Evolutionary conservation across 1,284 basidiomycete genomes (phyloP).

Genomic region (Heliocybe sulcata): DNA sequence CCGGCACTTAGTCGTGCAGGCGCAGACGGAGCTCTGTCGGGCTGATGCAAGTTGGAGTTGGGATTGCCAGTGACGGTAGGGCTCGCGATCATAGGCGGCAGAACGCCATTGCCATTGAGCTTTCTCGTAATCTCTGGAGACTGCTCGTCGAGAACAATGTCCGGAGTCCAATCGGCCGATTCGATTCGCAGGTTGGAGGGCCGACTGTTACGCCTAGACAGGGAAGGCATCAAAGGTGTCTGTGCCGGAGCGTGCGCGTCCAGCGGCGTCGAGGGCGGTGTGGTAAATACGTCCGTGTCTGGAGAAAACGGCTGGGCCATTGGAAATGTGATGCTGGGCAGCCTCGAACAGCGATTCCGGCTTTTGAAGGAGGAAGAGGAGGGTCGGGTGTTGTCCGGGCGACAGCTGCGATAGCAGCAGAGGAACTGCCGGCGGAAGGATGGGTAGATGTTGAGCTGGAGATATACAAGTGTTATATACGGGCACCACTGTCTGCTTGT

Average conservation of each 20-base stretch:
- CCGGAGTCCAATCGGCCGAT: slow-evolving; percentile 37
- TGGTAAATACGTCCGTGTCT: slow-evolving; percentile 50
- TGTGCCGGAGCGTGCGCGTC: not conserved
- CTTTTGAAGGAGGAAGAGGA: not conserved
- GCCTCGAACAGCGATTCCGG: not conserved
- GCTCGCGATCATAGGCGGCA: slow-evolving; percentile 12
- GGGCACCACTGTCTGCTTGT: too few species aligned
- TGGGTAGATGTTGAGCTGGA: not conserved
- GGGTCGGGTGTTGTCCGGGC: not conserved
- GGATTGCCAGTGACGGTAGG: slow-evolving; percentile 9
- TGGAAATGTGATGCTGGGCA: slow-evolving; percentile 3
- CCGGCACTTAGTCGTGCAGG: slow-evolving; percentile 15
- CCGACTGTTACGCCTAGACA: slow-evolving; percentile 40
- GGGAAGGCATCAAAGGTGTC: slow-evolving; percentile 25
- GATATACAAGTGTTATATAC: not conserved
- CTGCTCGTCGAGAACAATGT: slow-evolving; percentile 36
- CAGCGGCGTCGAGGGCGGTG: slow-evolving; percentile 27
- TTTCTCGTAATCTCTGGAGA: slow-evolving; percentile 24
- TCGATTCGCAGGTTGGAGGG: slow-evolving; percentile 42
- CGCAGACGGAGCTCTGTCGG: slow-evolving; percentile 12
- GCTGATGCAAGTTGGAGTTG: slow-evolving; percentile 12
- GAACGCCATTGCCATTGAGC: slow-evolving; percentile 2
- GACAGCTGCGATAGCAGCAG: slow-evolving; percentile 1
- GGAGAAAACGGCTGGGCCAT: slow-evolving; percentile 23
- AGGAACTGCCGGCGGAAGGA: not conserved